Evolutionary conservation across 164 flowering plant species (phyloP), one percentile per base, ranked within the genome.

Genomic region (Kingdonia uniflora): DNA sequence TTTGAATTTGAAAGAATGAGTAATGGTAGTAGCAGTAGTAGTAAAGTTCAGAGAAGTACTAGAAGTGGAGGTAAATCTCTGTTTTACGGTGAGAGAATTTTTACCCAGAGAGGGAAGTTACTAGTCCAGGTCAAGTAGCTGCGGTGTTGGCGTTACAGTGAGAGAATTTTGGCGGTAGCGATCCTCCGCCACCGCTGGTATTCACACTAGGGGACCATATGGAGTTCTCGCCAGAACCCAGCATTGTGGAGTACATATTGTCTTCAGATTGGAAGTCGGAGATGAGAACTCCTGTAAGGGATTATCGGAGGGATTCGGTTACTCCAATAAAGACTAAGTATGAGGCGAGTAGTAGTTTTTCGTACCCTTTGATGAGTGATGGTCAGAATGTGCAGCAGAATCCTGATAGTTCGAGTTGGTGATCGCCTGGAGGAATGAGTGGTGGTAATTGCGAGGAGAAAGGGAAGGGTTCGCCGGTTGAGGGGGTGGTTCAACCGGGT

Each of bases 121-220:
- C 86, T 14, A 88, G 62, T 52, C 81, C 95, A 7, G 92, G 96
- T 15, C 97, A 94, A 66, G 97, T 95, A 13, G 97, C 99, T 0
- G 92, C 99, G 0, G 95, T 84, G 11, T 86, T 97, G 11, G 95
- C 99, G 20, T 69, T 89, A 47, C 82, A 95, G 96, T 75, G 80
- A 11, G 97, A 89, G 59, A 89, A 81, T 74, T 81, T 79, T 52
- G 77, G 81, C 22, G 77, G 73, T 33, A 63, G 87, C 0, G 99
- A 94, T 70, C 97, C 85, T 58, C 99, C 99, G 0, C 99, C 99
- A 0, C 99, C 99, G 11, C 99, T 96, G 0, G 63, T 78, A 12
- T 92, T 71, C 64, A 92, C 99, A 5, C 68, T 89, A 54, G 96
- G 84, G 51, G 96, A 89, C 65, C 89, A 90, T 0, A 76, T 75